A percentile compares a stretch with the other conserved stretches of the same genome.
Conservation (phyloP, 805 yeast species). For the Pichia californica region DNA sequence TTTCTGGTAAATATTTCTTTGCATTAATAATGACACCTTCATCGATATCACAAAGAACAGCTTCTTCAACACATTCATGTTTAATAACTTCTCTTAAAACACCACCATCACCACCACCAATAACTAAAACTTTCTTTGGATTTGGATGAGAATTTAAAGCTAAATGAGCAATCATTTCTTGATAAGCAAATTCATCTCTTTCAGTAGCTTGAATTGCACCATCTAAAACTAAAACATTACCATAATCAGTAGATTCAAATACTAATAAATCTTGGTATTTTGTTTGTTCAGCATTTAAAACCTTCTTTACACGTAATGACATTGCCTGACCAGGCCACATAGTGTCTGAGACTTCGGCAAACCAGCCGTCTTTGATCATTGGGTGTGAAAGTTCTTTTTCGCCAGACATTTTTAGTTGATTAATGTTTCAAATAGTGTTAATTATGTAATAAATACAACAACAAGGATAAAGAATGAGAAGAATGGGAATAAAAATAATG, state of each 20-base stretch:
- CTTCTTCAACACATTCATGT: conserved; percentile 81
- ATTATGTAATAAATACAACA: too few species aligned
- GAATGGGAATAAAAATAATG: too few species aligned
- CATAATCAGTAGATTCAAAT: conserved; percentile 88
- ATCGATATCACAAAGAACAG: conserved; percentile 90
- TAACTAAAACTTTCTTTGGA: conserved; percentile 88
- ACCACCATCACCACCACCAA: conserved; percentile 99
- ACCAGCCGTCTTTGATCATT: conserved; percentile 83
- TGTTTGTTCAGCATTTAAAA: conserved; percentile 78
- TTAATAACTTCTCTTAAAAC: conserved; percentile 91
- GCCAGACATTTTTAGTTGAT: conserved; percentile 6
- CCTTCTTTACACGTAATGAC: conserved; percentile 81
- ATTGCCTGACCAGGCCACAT: conserved; percentile 99
- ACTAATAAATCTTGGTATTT: conserved; percentile 91
- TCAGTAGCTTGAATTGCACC: conserved; percentile 95
- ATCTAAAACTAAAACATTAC: conserved; percentile 91
- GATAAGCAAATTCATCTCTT: conserved; percentile 95
- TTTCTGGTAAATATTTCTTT: conserved; percentile 79
- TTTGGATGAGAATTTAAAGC: conserved; percentile 90
- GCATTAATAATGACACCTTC: conserved; percentile 86
- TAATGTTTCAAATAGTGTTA: neutral
- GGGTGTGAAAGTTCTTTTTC: conserved; percentile 44
- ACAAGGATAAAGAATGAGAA: too few species aligned
- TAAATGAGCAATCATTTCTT: conserved; percentile 95
- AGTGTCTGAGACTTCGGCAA: conserved; percentile 88